Conservation (phyloP, 305 asterid genomes). For the Fraxinus ornus region DNA sequence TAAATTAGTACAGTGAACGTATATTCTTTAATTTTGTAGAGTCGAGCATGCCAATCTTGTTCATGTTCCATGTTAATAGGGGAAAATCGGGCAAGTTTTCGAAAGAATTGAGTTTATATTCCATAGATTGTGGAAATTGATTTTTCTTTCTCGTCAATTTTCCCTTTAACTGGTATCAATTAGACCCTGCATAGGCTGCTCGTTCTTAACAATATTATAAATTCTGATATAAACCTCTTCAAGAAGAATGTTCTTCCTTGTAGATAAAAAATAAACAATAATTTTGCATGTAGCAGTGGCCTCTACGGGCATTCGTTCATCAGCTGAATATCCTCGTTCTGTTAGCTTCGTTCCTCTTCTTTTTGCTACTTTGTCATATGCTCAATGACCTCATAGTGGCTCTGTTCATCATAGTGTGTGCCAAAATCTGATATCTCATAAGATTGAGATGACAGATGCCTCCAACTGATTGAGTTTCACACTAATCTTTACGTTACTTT, state of each 20-base stretch:
- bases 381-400: not conserved
- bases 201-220: not conserved
- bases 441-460: not conserved
- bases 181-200: not conserved
- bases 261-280: not conserved
- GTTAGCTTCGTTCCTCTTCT: not conserved
- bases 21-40: not conserved
- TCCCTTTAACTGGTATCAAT: not conserved
- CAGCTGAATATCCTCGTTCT: not conserved
- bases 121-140: not conserved
- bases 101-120: not conserved
- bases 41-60: not conserved
- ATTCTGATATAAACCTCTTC: not conserved
- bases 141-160: not conserved
- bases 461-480: not conserved
- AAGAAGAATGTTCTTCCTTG: not conserved
- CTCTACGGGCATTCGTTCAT: not conserved
- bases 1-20: not conserved
- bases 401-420: not conserved
- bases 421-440: not conserved
- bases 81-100: not conserved
- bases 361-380: not conserved
- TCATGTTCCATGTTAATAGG: not conserved
- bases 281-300: not conserved
- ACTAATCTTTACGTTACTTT: not conserved